Conservation (phyloP, 1,139 yeast genomes). For the Debaryomyces singareniensis region DNA sequence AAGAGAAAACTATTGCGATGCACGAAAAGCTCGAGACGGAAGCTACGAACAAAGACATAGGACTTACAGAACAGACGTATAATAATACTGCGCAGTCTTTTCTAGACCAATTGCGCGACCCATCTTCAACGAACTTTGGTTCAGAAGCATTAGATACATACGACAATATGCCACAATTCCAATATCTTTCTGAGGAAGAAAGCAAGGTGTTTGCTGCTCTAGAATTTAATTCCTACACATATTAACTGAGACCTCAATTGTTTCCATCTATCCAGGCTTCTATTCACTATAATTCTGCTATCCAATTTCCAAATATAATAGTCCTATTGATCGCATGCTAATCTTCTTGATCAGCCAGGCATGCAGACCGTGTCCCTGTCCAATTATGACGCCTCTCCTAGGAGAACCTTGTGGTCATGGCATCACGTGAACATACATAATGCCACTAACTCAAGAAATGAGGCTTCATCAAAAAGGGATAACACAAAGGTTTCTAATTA, state of each 20-base stretch:
- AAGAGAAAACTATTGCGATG: conserved; percentile 31
- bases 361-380: too few relatives aligned
- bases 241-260: neutral
- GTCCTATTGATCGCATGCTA: too few relatives aligned
- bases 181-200: neutral
- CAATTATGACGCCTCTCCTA: too few relatives aligned
- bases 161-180: neutral
- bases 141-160: neutral
- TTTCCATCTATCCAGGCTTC: neutral
- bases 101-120: conserved; percentile 21
- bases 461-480: too few relatives aligned
- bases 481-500: too few relatives aligned
- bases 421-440: too few relatives aligned
- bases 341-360: too few relatives aligned
- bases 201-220: neutral
- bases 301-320: too few relatives aligned
- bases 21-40: conserved; percentile 23
- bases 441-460: too few relatives aligned
- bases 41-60: conserved; percentile 7
- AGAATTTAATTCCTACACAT: conserved; percentile 38
- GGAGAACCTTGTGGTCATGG: too few relatives aligned
- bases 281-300: too few relatives aligned
- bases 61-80: conserved; percentile 3
- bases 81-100: conserved; percentile 23
- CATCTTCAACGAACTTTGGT: conserved; percentile 3